phyloP scores from a whole-genome alignment of 495 filamentous ascomycete species.

The Podospora comata region DNA sequence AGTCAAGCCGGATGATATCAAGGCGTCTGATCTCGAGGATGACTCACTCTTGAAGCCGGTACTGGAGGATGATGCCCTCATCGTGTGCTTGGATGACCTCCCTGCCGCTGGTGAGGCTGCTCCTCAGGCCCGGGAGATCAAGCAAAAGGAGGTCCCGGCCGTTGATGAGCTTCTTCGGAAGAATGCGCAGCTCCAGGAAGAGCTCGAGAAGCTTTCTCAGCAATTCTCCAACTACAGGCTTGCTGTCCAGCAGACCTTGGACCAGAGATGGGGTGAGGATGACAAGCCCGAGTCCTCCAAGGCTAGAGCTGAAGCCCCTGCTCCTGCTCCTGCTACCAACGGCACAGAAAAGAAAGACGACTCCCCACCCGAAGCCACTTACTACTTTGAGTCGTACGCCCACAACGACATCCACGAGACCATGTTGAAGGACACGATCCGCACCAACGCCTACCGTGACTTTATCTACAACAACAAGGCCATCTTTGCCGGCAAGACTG shows the following conservation, averaged over 20 bases:
- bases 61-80: constrained; percentile 83
- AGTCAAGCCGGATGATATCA: constrained; percentile 51
- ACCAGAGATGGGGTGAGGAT: constrained; percentile 60
- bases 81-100: constrained; percentile 80
- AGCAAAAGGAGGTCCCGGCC: constrained; percentile 22
- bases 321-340: not conserved
- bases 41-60: constrained; percentile 78
- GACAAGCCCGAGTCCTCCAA: constrained; percentile 19
- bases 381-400: constrained; percentile 81
- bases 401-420: constrained; percentile 84
- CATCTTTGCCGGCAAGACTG: constrained; percentile 95
- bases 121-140: constrained; percentile 7
- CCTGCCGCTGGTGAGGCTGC: constrained; percentile 36
- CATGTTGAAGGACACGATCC: constrained; percentile 94
- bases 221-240: constrained; percentile 71
- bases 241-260: constrained; percentile 66
- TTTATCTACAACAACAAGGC: constrained; percentile 96
- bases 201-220: constrained; percentile 58
- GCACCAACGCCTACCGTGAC: constrained; percentile 93
- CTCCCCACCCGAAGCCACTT: constrained; percentile 55
- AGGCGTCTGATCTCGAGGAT: constrained; percentile 59
- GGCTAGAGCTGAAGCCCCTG: constrained; percentile 10
- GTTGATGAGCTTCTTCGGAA: constrained; percentile 49
- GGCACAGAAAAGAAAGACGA: constrained; percentile 34
- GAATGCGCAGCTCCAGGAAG: constrained; percentile 65